Evolutionary conservation across 805 yeast species (phyloP), one percentile per base, ranked within the genome.

Genomic region (Zygotorulaspora florentina): DNA sequence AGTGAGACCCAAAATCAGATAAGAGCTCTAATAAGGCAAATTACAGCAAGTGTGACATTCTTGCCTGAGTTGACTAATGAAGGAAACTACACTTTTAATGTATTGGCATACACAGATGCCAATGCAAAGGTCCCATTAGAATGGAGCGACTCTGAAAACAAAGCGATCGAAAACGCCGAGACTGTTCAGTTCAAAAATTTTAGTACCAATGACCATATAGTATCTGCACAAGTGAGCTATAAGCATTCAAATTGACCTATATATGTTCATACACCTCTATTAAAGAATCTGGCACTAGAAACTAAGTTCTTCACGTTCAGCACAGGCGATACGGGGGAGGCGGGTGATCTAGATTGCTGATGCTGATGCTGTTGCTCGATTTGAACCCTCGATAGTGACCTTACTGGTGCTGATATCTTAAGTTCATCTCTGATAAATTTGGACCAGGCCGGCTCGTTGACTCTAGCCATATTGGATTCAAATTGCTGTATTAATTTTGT

Each of bases 1-100:
- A 40, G 30, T 33, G 76, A 75, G 27, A 77, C 83, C 2, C 90
- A 85, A 53, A 70, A 67, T 42, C 93, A 88, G 53, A 87, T 89
- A n/a, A 91, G 87, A 62, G 79, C 88, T 0, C 81, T 90, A 5
- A 80, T 90, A 33, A 76, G 96, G 43, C 97, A 90, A 56, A 85
- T 90, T 42, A 87, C 96, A 0, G 87, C 96, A 0, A 82, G 93
- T 35, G 87, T 86, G 1, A 80, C 96, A 0, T 88, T 89, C 60
- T 71, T 90, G 34, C 98, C 98, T 0, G 75, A 83, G 18, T 67
- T 90, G 25, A 79, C 77, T 9, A 57, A 56, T 23, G 80, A 75
- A 11, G 79, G 74, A 15, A 72, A 73, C 10, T 80, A 83, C 58
- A 86, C 96, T 0, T 88, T 90, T 64, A 88, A 85, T 57, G 91